Base-by-base conservation (phyloP, 1,284 basidiomycete species). In the Pholiota adiposa region DNA sequence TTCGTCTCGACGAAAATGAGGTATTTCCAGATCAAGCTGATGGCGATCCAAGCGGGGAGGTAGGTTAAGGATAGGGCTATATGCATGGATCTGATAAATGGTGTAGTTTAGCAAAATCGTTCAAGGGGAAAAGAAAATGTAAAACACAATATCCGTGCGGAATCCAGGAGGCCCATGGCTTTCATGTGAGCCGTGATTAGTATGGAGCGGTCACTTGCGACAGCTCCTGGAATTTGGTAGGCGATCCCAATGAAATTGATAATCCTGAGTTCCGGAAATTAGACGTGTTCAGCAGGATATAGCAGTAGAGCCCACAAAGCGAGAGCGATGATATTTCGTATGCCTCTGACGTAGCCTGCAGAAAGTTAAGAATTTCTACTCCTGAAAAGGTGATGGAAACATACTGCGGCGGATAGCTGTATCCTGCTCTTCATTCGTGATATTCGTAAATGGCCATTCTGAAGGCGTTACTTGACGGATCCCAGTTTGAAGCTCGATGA, bases 391-490 rank as follows among this genome's bases (percentile, higher is more conserved):
- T 1, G n/a, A 16, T 14, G 19, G 19, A 38, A 14, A 46, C 2
- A 12, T 21, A 56, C 56, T 48, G 27, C 44, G 25, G 14, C 41
- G 34, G 82, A 29, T 80, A 80, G 12, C 74, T 55, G 16, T 83
- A 84, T 11, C 71, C 67, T 63, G 89, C 84, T 90, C 79, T 31
- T 83, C 75, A 60, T 92, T 89, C 0, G 88, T 88, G 63, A 85
- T 79, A 61, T 83, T 80, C 0, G 88, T 86, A 70, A 85, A 93
- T 0, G 89, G 88, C 86, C 89, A 90, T 69, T 90, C 84, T 33
- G 83, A 69, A 0, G 90, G 89, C 0, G 82, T 81, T 5, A 80
- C 78, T 8, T 58, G 50, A 18, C 25, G 34, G 1, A 56, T 50
- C 21, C 48, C 44, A 11, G 80, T 69, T 21, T 77, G 69, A 8